These are phyloP conservation scores for Scedosporium apiospermum DNA, from an alignment of 2,329 filamentous ascomycete species.

Conservation along the genomic window DNA sequence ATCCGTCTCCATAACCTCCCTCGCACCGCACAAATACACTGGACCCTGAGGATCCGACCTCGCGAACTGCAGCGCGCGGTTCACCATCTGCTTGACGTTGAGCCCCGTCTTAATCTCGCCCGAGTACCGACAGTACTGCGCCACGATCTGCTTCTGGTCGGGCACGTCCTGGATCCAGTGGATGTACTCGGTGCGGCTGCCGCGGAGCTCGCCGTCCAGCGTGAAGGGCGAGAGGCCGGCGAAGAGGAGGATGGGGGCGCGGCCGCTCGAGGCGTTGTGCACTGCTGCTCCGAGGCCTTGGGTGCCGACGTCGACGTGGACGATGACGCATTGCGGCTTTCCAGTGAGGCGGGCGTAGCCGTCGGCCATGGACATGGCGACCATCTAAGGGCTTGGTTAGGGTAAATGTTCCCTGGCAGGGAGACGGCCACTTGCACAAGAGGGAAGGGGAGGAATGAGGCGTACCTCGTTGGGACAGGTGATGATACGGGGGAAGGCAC, in stretches of 20 bases:
- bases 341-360: constrained; percentile 66
- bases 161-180: constrained; percentile 82
- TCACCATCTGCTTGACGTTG: constrained; percentile 85
- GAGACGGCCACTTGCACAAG: not conserved
- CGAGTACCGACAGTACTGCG: constrained; percentile 77
- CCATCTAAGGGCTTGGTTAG: constrained; percentile 48
- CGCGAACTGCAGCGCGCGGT: constrained; percentile 74
- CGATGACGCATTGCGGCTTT: constrained; percentile 66
- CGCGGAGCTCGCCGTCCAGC: constrained; percentile 66
- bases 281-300: constrained; percentile 70
- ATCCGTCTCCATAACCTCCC: constrained; percentile 81
- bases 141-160: constrained; percentile 70
- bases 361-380: constrained; percentile 76
- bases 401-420: not conserved
- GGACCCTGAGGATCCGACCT: constrained; percentile 68
- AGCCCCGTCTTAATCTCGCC: constrained; percentile 75
- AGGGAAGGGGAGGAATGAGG: constrained; percentile 3
- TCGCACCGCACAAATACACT: constrained; percentile 67
- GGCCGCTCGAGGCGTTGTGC: constrained; percentile 68
- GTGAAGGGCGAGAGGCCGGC: constrained; percentile 71
- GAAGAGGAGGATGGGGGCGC: constrained; percentile 68
- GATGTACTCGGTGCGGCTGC: constrained; percentile 73
- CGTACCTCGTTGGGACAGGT: constrained; percentile 71
- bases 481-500: constrained; percentile 61
- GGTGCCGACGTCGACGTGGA: constrained; percentile 76